A percentile compares a stretch with the other conserved stretches of the same genome.
phyloP scores from a whole-genome alignment of 2,329 filamentous ascomycete genomes.

The Pestalotiopsis sp. region DNA sequence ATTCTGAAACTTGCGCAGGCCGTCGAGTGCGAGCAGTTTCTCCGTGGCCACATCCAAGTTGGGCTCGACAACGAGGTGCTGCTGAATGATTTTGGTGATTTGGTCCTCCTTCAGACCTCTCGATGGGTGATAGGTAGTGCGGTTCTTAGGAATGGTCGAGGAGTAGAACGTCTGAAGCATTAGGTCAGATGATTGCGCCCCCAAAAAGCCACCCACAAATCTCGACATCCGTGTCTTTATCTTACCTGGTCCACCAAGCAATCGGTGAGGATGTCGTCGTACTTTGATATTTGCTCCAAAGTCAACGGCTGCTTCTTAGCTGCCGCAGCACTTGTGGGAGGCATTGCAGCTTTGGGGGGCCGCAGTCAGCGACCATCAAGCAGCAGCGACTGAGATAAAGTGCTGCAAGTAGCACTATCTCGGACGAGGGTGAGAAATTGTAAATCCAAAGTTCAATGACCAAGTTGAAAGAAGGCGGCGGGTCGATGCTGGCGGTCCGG shows the following conservation, averaged over 20 bases:
- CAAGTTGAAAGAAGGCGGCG: background rate
- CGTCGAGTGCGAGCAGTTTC: slow-evolving; percentile 70
- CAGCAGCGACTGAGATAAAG: background rate
- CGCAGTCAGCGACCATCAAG: background rate
- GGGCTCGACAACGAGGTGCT: slow-evolving; percentile 72
- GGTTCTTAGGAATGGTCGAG: slow-evolving; percentile 94
- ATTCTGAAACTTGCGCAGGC: slow-evolving; percentile 70
- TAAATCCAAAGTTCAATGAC: background rate
- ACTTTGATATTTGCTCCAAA: slow-evolving; percentile 82
- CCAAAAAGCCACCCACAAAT: background rate
- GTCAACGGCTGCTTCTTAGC: slow-evolving; percentile 73
- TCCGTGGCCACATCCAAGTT: slow-evolving; percentile 70
- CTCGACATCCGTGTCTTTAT: slow-evolving; percentile 20
- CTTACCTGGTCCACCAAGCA: slow-evolving; percentile 91
- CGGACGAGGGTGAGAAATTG: background rate
- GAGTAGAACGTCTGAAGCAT: slow-evolving; percentile 82
- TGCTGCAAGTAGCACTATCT: background rate
- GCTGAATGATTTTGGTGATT: slow-evolving; percentile 60
- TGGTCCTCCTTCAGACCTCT: slow-evolving; percentile 72
- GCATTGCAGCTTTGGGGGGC: slow-evolving; percentile 28
- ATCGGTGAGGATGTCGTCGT: slow-evolving; percentile 96
- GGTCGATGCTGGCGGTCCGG: background rate
- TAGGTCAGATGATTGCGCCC: slow-evolving; percentile 3
- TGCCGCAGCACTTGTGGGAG: slow-evolving; percentile 30
- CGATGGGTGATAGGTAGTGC: slow-evolving; percentile 79